Evolutionary conservation across 208 protist species (phyloP), one percentile per base, ranked within the genome.

Genomic region (Leishmania tropica): DNA sequence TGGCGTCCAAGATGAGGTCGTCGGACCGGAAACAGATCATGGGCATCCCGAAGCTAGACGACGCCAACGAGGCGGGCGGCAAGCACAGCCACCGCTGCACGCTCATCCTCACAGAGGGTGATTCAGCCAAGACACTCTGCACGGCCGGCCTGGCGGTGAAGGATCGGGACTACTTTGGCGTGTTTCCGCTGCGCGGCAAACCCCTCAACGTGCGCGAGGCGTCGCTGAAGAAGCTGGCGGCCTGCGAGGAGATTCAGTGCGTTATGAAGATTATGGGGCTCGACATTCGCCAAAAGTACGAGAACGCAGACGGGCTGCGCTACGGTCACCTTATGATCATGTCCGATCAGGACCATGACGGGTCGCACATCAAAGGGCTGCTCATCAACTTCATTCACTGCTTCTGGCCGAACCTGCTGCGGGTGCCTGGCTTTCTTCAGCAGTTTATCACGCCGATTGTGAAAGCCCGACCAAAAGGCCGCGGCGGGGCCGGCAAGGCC

Each of bases 281-380:
- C 13, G 96, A 99, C 85, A 86, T 99, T 62, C 88, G 92, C 3
- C 93, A 99, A 76, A 93, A 93, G 75, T 99, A 99, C 91, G 88
- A 83, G n/a, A 89, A 79, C 65, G 72, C 87, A 0, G 94, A 98
- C 47, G 83, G 85, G 35, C 91, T 99, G 54, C 95, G 99, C 75
- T 99, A 99, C 93, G 99, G 99, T 11, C 95, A 98, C 75, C 83
- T 99, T 47, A 99, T 99, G 99, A 99, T 99, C 81, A 99, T 99
- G 99, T 97, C 99, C 13, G 99, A 99, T 96, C 99, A 99, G 91
- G 99, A 99, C 96, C 96, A 99, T 87, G 99, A 99, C 86, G 99
- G 99, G 28, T 99, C 99, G 58, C 99, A 99, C 93, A 99, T 99
- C 89, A 99, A 99, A 87, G 99, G 99, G 21, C 93, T 99, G 15